These are phyloP conservation scores for Neurospora tetraspora DNA, from an alignment of 495 filamentous ascomycete genomes.

Conservation along the genomic window DNA sequence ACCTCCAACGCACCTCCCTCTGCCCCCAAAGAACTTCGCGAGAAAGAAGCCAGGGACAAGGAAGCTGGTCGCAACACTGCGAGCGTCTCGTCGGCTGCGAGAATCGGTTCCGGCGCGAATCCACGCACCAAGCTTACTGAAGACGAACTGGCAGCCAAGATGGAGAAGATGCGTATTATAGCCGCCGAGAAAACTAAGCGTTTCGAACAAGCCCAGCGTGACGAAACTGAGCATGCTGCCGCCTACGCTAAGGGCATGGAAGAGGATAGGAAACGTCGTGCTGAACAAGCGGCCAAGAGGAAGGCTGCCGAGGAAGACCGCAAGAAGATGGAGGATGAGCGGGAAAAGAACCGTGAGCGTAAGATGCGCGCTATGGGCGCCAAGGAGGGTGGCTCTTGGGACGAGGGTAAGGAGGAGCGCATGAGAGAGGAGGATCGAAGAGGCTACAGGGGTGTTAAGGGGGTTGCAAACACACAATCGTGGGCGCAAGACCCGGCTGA, in stretches of 20 bases:
- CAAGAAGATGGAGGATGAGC: conserved; percentile 39
- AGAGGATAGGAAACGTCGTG: conserved; percentile 34
- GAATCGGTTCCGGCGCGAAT: conserved; percentile 36
- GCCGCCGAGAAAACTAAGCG: conserved; percentile 36
- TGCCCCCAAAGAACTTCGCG: conserved; percentile 2
- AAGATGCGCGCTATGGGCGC: conserved; percentile 37
- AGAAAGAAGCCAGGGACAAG: neutral
- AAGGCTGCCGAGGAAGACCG: conserved; percentile 30
- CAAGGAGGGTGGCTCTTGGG: conserved; percentile 35
- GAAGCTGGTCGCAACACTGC: conserved; percentile 18
- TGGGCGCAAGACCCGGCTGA: conserved; percentile 3
- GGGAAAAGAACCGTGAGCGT: conserved; percentile 36
- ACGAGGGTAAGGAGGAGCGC: conserved; percentile 32
- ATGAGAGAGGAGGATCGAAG: conserved; percentile 20
- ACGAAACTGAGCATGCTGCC: conserved; percentile 39
- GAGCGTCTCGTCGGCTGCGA: conserved; percentile 19
- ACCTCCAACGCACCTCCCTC: neutral
- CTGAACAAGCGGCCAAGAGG: conserved; percentile 31
- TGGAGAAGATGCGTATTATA: conserved; percentile 40
- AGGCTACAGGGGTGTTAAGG: conserved; percentile 28
- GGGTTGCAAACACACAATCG: conserved; percentile 4
- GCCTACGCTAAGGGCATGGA: conserved; percentile 43
- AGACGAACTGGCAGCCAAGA: conserved; percentile 38
- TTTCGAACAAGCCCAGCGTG: conserved; percentile 40
- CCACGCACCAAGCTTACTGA: conserved; percentile 45